Evolutionary conservation across 441 rosid species (phyloP).

Genomic region (Sinapis alba): DNA sequence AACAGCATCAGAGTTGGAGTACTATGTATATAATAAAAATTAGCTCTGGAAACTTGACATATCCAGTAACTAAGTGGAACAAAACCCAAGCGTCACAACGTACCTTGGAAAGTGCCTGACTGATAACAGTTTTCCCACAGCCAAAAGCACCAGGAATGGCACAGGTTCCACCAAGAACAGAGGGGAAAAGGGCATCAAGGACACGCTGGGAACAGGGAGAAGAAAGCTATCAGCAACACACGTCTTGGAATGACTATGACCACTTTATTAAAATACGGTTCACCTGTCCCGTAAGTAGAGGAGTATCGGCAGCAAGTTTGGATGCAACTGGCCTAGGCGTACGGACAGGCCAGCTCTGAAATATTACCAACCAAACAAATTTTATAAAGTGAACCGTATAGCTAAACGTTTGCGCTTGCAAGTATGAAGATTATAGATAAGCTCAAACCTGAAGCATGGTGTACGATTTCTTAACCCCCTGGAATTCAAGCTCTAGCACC

Average conservation of each 20-base stretch:
- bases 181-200: constrained; percentile 99
- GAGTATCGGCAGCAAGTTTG: constrained; percentile 99
- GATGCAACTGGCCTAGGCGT: constrained; percentile 98
- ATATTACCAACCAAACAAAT: constrained; percentile 28
- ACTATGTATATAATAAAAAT: constrained; percentile 57
- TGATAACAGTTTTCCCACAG: constrained; percentile 99
- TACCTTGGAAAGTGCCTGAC: constrained; percentile 99
- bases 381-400: constrained; percentile 22
- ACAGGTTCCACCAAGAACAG: constrained; percentile 99
- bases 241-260: not conserved
- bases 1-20: constrained; percentile 96
- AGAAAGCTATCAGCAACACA: constrained; percentile 33
- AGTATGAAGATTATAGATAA: not conserved
- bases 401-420: not conserved
- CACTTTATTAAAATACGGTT: not conserved
- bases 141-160: constrained; percentile 99
- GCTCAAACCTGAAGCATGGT: constrained; percentile 96
- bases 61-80: constrained; percentile 15
- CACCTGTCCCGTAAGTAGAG: constrained; percentile 99
- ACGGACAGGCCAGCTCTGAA: constrained; percentile 99
- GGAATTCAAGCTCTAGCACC: constrained; percentile 97
- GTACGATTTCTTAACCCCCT: constrained; percentile 88
- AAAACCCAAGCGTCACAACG: constrained; percentile 12
- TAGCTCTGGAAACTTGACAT: constrained; percentile 4
- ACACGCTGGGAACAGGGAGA: constrained; percentile 69